Evolutionary conservation across 2,329 filamentous ascomycete species (phyloP), one percentile per base, ranked within the genome.

Genomic region (Fusarium nodosum): DNA sequence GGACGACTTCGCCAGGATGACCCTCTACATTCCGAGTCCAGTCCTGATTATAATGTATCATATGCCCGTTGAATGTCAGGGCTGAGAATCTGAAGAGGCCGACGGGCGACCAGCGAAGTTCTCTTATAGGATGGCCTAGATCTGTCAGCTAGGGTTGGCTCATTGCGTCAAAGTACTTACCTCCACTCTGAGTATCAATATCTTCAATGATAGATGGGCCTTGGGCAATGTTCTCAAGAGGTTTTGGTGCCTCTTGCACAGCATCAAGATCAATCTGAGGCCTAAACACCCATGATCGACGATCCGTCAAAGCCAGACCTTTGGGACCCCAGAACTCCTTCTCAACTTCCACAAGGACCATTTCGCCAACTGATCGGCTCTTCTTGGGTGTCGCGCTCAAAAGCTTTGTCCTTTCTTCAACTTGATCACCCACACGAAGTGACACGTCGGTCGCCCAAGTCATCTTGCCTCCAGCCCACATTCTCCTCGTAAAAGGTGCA

Each of bases 31-130:
- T 80, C 7, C 82, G 82, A 16, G 88, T 87, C 82, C 92, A 95
- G 15, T 83, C 75, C 26, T 86, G 84, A 74, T 94, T 92, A 72
- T 95, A 90, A 78, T 97, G 94, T 56, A 97, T 97, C 69, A 88
- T 90, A 78, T 97, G 94, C 0, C 88, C 92, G 76, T 97, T 97
- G 82, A 94, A 94, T 0, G 93, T 97, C 41, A 97, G 81, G 0
- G 93, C 93, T 1, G 91, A 94, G 82, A 94, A 97, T 20, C 92
- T 88, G 79, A 96, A 97, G 2, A 97, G 84, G 3, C 80, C 82
- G 0, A 82, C 80, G 0, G 82, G 78, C 0, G 84, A 86, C 83
- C 82, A 85, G 22, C 73, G 72, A 7, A 84, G 55, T 16, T 76
- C 74, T 12, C 82, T 75, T 1, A 66, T 44, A 0, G 74, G 74